Evolutionary conservation across 2,329 filamentous ascomycete genomes (phyloP).

Genomic region (Neophaeococcomyces mojaviensis): DNA sequence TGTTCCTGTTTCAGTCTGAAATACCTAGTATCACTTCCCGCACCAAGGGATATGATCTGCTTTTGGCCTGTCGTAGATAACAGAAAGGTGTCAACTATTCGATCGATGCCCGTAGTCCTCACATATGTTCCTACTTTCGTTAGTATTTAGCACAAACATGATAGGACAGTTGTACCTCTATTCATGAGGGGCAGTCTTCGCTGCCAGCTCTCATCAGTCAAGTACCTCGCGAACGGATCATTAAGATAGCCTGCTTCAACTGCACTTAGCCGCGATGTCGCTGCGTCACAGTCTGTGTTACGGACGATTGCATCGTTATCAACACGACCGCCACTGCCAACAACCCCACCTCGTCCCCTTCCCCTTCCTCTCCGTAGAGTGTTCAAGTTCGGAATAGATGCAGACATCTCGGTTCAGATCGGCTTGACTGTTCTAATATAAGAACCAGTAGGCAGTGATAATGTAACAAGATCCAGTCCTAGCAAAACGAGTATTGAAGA

Average conservation of each 20-base stretch:
- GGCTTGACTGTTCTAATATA: too few relatives aligned
- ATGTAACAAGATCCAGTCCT: too few relatives aligned
- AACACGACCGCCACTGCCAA: conserved; percentile 26
- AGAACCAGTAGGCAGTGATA: too few relatives aligned
- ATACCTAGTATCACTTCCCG: conserved; percentile 84
- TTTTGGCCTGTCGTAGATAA: conserved; percentile 27
- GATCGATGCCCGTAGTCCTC: conserved; percentile 75
- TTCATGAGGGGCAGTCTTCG: conserved; percentile 85
- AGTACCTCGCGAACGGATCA: conserved; percentile 62
- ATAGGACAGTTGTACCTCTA: conserved; percentile 53
- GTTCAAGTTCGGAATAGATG: conserved; percentile 70
- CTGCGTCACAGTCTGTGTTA: conserved; percentile 85
- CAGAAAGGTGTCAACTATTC: conserved; percentile 61
- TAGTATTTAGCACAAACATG: conserved; percentile 5
- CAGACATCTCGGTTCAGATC: conserved; percentile 49
- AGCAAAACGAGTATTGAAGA: too few relatives aligned
- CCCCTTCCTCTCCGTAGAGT: conserved; percentile 48
- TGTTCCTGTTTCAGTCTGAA: conserved; percentile 53
- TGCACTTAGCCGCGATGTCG: conserved; percentile 79
- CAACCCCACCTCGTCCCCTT: conserved; percentile 39
- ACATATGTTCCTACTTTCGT: conserved; percentile 71
- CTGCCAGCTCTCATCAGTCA: conserved; percentile 37
- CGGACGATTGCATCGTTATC: conserved; percentile 69
- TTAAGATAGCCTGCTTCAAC: conserved; percentile 77
- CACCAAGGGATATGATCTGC: conserved; percentile 87